These are phyloP conservation scores for Wickerhamia fluorescens DNA, from an alignment of 805 yeast genomes.

Conservation along the genomic window DNA sequence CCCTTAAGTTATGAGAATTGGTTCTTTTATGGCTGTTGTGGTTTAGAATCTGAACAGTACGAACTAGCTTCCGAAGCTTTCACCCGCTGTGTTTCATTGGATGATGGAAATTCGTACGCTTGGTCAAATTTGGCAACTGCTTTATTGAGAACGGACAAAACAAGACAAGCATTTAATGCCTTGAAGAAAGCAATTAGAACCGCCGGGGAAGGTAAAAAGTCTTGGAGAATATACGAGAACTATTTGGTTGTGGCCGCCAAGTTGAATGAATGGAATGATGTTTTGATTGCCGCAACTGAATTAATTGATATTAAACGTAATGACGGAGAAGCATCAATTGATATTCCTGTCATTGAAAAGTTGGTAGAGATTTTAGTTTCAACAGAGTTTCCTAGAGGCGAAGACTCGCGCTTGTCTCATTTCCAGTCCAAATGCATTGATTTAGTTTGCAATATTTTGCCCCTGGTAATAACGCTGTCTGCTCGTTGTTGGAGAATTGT, in stretches of 20 bases:
- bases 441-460: conserved; percentile 62
- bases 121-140: conserved; percentile 93
- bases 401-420: conserved; percentile 35
- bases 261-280: conserved; percentile 85
- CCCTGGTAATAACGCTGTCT: conserved; percentile 59
- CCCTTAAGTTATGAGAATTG: conserved; percentile 77
- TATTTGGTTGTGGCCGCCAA: conserved; percentile 75
- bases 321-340: conserved; percentile 59
- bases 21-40: conserved; percentile 90
- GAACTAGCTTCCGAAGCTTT: conserved; percentile 86
- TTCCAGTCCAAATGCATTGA: conserved; percentile 67
- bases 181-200: conserved; percentile 68
- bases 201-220: conserved; percentile 57
- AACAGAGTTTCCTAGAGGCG: conserved; percentile 44
- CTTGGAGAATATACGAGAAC: conserved; percentile 91
- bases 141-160: conserved; percentile 53
- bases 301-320: conserved; percentile 52
- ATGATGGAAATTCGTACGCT: conserved; percentile 70
- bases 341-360: conserved; percentile 67
- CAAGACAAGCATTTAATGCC: conserved; percentile 78
- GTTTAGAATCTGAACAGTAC: conserved; percentile 63
- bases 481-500: conserved; percentile 74
- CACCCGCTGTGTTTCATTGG: conserved; percentile 80
- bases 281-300: conserved; percentile 63
- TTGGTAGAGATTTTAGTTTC: conserved; percentile 58